These are phyloP conservation scores for Ustilago crameri DNA, from an alignment of 1,284 basidiomycete species.

Conservation along the genomic window DNA sequence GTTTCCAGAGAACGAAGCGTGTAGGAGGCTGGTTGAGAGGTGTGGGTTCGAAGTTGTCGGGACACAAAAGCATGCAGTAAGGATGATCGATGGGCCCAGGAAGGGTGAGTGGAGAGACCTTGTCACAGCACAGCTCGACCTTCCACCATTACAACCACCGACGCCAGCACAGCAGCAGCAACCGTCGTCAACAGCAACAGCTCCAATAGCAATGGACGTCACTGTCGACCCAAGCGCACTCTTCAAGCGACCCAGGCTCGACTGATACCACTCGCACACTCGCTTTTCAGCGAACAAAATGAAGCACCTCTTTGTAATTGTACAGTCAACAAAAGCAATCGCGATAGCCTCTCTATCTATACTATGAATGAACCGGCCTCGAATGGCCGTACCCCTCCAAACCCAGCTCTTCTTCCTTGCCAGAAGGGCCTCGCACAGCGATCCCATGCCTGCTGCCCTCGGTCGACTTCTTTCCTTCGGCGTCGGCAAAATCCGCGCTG, in stretches of 20 bases:
- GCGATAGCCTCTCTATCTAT: neutral
- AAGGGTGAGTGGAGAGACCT: conserved; percentile 37
- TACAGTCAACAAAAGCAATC: conserved; percentile 2
- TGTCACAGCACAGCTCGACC: conserved; percentile 17
- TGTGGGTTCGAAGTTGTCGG: conserved; percentile 12
- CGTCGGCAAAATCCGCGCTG: neutral
- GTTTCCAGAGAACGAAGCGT: conserved; percentile 30
- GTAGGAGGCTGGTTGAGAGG: conserved; percentile 11
- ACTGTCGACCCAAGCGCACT: conserved; percentile 31
- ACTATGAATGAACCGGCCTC: conserved; percentile 7
- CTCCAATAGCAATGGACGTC: conserved; percentile 14
- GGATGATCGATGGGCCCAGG: conserved; percentile 32
- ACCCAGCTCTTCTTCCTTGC: conserved; percentile 40
- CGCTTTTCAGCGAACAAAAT: neutral
- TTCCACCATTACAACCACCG: conserved; percentile 12
- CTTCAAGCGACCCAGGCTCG: conserved; percentile 28
- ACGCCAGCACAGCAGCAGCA: neutral
- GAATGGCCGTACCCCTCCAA: conserved; percentile 46
- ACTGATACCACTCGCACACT: conserved; percentile 1
- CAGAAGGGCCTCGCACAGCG: conserved; percentile 29
- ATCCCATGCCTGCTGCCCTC: conserved; percentile 36
- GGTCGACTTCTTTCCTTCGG: conserved; percentile 10
- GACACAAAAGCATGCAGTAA: conserved; percentile 8
- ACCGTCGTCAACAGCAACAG: conserved; percentile 4
- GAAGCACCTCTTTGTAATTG: conserved; percentile 4